Percentiles rank a stretch among this genome's conserved stretches.
phyloP scores from a whole-genome alignment of 495 filamentous ascomycete species.

The Aspergillus bertholletiae region DNA sequence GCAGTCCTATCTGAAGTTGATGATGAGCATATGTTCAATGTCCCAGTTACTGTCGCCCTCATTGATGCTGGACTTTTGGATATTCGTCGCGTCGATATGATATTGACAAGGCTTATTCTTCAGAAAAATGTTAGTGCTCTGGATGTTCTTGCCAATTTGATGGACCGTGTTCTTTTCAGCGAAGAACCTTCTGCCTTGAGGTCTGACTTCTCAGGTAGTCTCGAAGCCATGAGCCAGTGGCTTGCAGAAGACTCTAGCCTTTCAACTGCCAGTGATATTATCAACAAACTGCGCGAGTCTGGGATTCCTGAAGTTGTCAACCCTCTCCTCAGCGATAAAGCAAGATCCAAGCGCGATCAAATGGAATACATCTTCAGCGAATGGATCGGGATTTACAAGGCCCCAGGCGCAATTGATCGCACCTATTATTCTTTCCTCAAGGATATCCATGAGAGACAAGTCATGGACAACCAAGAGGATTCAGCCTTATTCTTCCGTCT shows the following conservation, averaged over 20 bases:
- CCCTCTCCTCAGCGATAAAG: conserved; percentile 44
- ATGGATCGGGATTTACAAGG: conserved; percentile 82
- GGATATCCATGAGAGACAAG: conserved; percentile 70
- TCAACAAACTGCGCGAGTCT: conserved; percentile 65
- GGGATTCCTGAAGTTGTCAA: conserved; percentile 52
- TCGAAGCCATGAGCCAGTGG: conserved; percentile 80
- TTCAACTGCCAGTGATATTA: conserved; percentile 61
- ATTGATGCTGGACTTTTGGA: conserved; percentile 73
- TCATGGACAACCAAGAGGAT: conserved; percentile 69
- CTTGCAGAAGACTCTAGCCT: conserved; percentile 68
- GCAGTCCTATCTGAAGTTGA: conserved; percentile 59
- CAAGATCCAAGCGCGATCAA: conserved; percentile 64
- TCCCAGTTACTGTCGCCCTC: conserved; percentile 70
- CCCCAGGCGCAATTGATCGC: conserved; percentile 66
- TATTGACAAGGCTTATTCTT: conserved; percentile 66
- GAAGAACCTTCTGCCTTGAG: conserved; percentile 72
- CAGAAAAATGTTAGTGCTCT: conserved; percentile 65
- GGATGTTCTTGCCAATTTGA: conserved; percentile 68
- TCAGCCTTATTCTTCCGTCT: conserved; percentile 74
- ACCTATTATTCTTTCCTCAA: conserved; percentile 73
- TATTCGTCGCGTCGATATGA: conserved; percentile 73
- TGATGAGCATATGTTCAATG: conserved; percentile 73
- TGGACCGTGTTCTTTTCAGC: conserved; percentile 73
- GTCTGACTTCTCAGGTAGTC: conserved; percentile 80
- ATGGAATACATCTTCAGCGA: conserved; percentile 93